Evolutionary conservation across 2,329 filamentous ascomycete genomes (phyloP), one percentile per base, ranked within the genome.

Genomic region (Drechslera avenae): DNA sequence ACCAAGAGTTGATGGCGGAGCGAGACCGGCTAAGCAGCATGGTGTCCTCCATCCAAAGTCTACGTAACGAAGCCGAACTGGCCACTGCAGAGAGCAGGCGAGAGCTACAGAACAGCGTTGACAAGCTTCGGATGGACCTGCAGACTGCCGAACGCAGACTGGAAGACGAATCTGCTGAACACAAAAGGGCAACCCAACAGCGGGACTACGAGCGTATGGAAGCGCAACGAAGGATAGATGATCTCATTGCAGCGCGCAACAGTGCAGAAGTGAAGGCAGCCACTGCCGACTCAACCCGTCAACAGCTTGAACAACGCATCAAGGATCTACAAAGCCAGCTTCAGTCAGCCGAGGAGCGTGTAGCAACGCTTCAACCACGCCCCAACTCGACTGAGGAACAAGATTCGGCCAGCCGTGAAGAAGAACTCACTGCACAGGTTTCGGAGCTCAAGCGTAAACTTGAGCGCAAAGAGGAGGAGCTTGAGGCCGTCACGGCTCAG

Each of bases 161-260:
- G 2, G 85, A 87, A 2, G 86, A 91, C 19, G 92, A 97, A 67
- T 75, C 86, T 0, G 91, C 97, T 54, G 92, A 96, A 58, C 84
- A 81, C 59, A 95, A 92, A 79, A 93, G 95, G 71, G 78, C 89
- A 28, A 82, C 89, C 52, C 79, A 94, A 42, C 86, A 93, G 50
- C 91, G 95, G 65, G 93, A 97, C 67, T 97, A 90, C 57, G 94
- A 99, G 54, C 84, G 88, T 34, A 88, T 91, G 59, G 91, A 97
- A 70, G 86, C 84, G 42, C 91, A 96, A 71, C 94, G 91, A 73
- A 86, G 92, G 43, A 94, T 97, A 54, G 93, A 99, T 60, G 93
- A 97, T 66, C 83, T 99, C 37, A 88, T 93, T 56, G 81, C 86
- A 26, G 93, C 85, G 63, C 79, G 97, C 33, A 83, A 90, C 60